These are phyloP conservation scores for Pyrenochaeta sp. DNA, from an alignment of 2,329 filamentous ascomycete genomes.

Conservation along the genomic window DNA sequence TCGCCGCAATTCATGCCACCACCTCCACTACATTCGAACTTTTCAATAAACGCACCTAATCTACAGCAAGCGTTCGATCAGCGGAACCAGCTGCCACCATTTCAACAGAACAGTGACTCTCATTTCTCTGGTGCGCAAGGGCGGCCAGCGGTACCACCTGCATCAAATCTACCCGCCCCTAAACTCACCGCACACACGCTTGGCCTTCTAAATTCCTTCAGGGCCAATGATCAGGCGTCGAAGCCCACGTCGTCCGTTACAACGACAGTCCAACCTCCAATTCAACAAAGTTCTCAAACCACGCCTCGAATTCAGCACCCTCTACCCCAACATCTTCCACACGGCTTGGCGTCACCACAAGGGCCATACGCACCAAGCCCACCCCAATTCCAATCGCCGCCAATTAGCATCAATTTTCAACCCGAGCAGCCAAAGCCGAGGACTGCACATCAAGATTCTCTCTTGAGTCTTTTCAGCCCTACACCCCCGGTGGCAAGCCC, in stretches of 20 bases:
- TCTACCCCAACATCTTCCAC: constrained; percentile 27
- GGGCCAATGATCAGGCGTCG: constrained; percentile 42
- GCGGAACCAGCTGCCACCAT: constrained; percentile 9
- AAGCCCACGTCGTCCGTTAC: constrained; percentile 15
- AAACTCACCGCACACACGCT: constrained; percentile 66
- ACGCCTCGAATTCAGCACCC: constrained; percentile 35
- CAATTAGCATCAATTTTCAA: constrained; percentile 29
- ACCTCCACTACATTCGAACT: constrained; percentile 6
- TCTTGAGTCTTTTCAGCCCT: constrained; percentile 57
- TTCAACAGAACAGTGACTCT: constrained; percentile 32
- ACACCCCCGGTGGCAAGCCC: constrained; percentile 34
- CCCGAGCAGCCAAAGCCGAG: constrained; percentile 47
- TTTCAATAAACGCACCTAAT: constrained; percentile 16
- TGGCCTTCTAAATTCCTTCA: constrained; percentile 68
- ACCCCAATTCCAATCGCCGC: constrained; percentile 41
- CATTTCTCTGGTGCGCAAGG: constrained; percentile 50
- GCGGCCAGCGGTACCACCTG: constrained; percentile 60
- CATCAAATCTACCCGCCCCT: constrained; percentile 65
- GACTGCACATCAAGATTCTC: constrained; percentile 54
- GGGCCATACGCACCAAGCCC: constrained; percentile 35
- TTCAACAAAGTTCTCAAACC: constrained; percentile 26
- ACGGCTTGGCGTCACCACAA: constrained; percentile 37
- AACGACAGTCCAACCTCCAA: constrained; percentile 7
- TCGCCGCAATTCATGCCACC: constrained; percentile 33
- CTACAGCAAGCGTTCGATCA: constrained; percentile 33